These are phyloP conservation scores for Psilocybe cyanescens DNA, from an alignment of 768 basidiomycete genomes.

Conservation along the genomic window DNA sequence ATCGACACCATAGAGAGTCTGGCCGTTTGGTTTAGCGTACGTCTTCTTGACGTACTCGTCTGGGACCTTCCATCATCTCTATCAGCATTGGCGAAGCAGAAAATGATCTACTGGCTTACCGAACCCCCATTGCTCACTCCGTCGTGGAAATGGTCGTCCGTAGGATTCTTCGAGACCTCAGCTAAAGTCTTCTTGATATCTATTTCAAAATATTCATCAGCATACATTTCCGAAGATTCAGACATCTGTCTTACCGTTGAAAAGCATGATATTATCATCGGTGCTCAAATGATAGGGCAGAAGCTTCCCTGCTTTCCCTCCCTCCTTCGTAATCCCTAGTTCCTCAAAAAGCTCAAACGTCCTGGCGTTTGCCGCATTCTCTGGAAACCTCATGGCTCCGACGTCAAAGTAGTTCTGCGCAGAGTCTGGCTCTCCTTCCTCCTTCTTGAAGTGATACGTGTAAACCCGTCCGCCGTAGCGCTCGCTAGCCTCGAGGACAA, in stretches of 20 bases:
- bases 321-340: slow-evolving; percentile 5
- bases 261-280: slow-evolving; percentile 8
- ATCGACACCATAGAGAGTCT: slow-evolving; percentile 2
- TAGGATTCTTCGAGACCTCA: neutral
- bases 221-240: neutral
- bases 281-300: slow-evolving; percentile 13
- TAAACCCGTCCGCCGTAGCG: slow-evolving; percentile 31
- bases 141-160: slow-evolving; percentile 8
- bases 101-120: neutral
- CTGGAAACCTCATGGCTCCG: slow-evolving; percentile 42
- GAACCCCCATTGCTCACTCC: slow-evolving; percentile 8
- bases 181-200: slow-evolving; percentile 8
- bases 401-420: slow-evolving; percentile 22
- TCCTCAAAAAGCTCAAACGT: slow-evolving; percentile 14
- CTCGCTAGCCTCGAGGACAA: slow-evolving; percentile 29
- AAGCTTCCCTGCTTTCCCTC: slow-evolving; percentile 3
- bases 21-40: slow-evolving; percentile 6
- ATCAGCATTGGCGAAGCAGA: neutral
- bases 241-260: neutral
- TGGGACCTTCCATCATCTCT: neutral
- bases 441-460: slow-evolving; percentile 28
- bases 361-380: slow-evolving; percentile 16
- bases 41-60: slow-evolving; percentile 10
- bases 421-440: slow-evolving; percentile 4
- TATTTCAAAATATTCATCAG: neutral